Base-by-base conservation (phyloP, 2,329 filamentous ascomycete genomes). In the Fusarium sp. region DNA sequence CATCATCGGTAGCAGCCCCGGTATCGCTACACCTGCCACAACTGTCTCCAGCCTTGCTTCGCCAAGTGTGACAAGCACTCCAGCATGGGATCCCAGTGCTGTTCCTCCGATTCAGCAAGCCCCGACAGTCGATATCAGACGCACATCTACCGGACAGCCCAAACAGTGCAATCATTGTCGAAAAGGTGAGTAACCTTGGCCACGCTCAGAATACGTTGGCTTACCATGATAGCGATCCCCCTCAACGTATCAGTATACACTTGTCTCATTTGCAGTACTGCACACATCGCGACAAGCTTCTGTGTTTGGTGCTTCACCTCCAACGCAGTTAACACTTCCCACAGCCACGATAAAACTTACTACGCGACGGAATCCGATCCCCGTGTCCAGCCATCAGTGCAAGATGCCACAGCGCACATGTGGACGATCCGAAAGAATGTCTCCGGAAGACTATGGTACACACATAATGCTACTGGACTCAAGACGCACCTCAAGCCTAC, bases 291-390 rank as follows among this genome's bases (percentile, higher is more conserved):
- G 1, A 72, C 75, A 2, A 41, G 22, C 12, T 75, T 76, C 51
- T 77, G 76, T 59, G 75, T 74, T 3, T 75, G 73, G 74, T 77
- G 76, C 45, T 74, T 74, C 54, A 76, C 75, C 2, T 69, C 75
- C 13, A 69, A 74, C 25, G 65, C 70, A 22, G 66, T 71, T 29
- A 66, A 54, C 30, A 48, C 65, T 11, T 71, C 73, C 2, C 76
- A 77, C 52, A 49, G 44, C 3, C 76, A 77, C 51, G 73, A 77
- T 27, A 74, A 68, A 44, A 68, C 75, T 2, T 77, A 70, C 40
- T 74, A 72, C 6, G 74, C 67, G 5, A 74, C 74, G 16, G 73
- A 76, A 25, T 77, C 75, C 11, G 76, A 77, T 18, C 63, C 71
- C 0, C 66, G 61, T 13, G 57, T 75, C 25, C 67, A 74, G 4